A percentile compares a stretch with the other conserved stretches of the same genome.
Evolutionary conservation across 2,329 filamentous ascomycete species (phyloP).

Genomic region (Diatrype stigma): DNA sequence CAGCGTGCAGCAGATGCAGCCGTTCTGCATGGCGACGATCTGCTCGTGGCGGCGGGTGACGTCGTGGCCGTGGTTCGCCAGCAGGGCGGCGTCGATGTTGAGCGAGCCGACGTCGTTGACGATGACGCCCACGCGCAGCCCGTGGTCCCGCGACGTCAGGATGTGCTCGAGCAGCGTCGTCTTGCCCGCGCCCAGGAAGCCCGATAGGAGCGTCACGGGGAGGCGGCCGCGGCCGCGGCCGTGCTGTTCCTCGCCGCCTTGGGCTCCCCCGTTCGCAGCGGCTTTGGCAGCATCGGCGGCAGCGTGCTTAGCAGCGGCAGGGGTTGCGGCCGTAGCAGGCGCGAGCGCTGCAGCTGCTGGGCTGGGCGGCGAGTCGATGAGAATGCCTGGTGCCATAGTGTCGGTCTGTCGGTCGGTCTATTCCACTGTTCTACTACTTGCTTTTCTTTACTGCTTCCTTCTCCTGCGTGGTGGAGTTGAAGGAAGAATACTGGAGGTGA

Average conservation of each 20-base stretch:
- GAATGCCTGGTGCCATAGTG: slow-evolving; percentile 1
- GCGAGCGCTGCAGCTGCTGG: background rate
- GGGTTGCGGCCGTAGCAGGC: too few species aligned
- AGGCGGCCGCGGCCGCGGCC: slow-evolving; percentile 27
- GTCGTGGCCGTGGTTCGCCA: slow-evolving; percentile 53
- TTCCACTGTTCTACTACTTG: too few species aligned
- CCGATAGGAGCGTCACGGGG: slow-evolving; percentile 58
- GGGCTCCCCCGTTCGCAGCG: too few species aligned
- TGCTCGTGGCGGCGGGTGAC: slow-evolving; percentile 56
- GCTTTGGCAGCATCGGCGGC: too few species aligned
- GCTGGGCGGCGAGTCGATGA: background rate
- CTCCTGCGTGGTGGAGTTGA: background rate
- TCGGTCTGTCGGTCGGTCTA: too few species aligned
- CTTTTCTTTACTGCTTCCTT: too few species aligned
- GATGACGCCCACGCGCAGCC: slow-evolving; percentile 65
- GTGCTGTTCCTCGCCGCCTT: too few species aligned
- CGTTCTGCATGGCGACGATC: slow-evolving; percentile 65
- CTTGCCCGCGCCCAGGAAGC: slow-evolving; percentile 64
- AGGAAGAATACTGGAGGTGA: too few species aligned
- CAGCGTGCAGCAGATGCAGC: slow-evolving; percentile 73
- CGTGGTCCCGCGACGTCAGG: slow-evolving; percentile 58
- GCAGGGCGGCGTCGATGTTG: slow-evolving; percentile 62
- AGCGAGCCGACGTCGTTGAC: slow-evolving; percentile 68
- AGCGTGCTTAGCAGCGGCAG: too few species aligned
- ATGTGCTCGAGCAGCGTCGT: slow-evolving; percentile 68